These are phyloP conservation scores for Talaromyces sp. DNA, from an alignment of 2,329 filamentous ascomycete species.

Conservation along the genomic window DNA sequence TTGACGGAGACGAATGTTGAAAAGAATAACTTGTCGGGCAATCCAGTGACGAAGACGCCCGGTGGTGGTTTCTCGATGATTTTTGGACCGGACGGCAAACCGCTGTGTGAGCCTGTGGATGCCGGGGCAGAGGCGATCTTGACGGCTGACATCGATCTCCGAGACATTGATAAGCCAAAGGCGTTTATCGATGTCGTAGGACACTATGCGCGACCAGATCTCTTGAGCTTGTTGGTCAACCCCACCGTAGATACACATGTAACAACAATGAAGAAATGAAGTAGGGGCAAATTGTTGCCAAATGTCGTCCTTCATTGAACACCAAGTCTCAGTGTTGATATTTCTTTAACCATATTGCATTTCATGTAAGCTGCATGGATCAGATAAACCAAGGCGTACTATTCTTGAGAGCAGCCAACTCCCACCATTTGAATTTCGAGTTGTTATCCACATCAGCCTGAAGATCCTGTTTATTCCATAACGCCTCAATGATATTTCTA, in stretches of 20 bases:
- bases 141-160: constrained; percentile 51
- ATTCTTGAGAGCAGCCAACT: background rate
- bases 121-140: constrained; percentile 48
- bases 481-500: constrained; percentile 6
- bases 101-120: constrained; percentile 39
- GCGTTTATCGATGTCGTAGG: constrained; percentile 22
- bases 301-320: no score
- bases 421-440: background rate
- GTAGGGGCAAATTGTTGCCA: background rate
- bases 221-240: constrained; percentile 22
- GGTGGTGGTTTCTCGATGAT: constrained; percentile 50
- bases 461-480: constrained; percentile 12
- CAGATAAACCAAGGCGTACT: constrained; percentile 5
- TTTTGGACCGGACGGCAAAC: constrained; percentile 50
- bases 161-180: constrained; percentile 23
- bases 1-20: constrained; percentile 41
- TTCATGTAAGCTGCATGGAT: background rate
- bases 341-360: background rate
- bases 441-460: background rate
- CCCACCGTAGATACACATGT: background rate
- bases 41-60: constrained; percentile 23
- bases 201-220: constrained; percentile 25
- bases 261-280: constrained; percentile 1
- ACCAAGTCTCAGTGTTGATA: background rate
- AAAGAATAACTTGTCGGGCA: constrained; percentile 39